A percentile compares a stretch with the other conserved stretches of the same genome.
These are phyloP conservation scores for Aspergillaceae sp. DNA, from an alignment of 2,329 filamentous ascomycete genomes.

Conservation along the genomic window DNA sequence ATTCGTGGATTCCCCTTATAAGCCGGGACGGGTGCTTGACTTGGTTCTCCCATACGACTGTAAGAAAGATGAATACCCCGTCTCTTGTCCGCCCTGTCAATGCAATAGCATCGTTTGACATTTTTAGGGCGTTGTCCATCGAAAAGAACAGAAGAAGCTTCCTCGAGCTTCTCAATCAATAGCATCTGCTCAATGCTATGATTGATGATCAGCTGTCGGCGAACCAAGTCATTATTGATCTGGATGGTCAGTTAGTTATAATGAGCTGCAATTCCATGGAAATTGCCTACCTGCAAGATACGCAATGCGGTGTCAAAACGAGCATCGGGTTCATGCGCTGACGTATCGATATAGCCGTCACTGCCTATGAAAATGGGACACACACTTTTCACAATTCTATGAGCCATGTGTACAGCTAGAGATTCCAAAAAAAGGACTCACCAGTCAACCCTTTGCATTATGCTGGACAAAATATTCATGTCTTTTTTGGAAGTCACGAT, in stretches of 20 bases:
- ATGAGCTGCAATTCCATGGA: neutral
- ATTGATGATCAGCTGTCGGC: slow-evolving; percentile 74
- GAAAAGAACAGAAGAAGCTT: slow-evolving; percentile 64
- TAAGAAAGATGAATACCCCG: slow-evolving; percentile 54
- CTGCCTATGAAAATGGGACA: slow-evolving; percentile 59
- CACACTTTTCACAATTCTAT: slow-evolving; percentile 25
- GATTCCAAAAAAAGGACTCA: slow-evolving; percentile 19
- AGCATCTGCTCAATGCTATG: slow-evolving; percentile 76
- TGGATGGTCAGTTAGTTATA: slow-evolving; percentile 28
- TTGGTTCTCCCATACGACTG: slow-evolving; percentile 41
- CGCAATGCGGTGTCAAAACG: slow-evolving; percentile 70
- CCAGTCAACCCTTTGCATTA: slow-evolving; percentile 57
- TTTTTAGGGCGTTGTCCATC: slow-evolving; percentile 55
- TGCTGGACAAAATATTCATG: slow-evolving; percentile 54
- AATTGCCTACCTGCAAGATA: slow-evolving; percentile 51
- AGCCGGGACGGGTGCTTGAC: slow-evolving; percentile 45
- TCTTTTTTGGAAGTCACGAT: slow-evolving; percentile 72
- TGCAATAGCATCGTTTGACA: slow-evolving; percentile 56
- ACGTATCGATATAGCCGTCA: slow-evolving; percentile 47
- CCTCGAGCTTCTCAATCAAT: slow-evolving; percentile 58
- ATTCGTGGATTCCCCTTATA: slow-evolving; percentile 58
- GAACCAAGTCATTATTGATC: slow-evolving; percentile 70
- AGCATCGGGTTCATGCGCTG: slow-evolving; percentile 63
- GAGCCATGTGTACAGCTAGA: neutral
- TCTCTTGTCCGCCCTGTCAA: slow-evolving; percentile 57